phyloP scores from a whole-genome alignment of 495 filamentous ascomycete species.

The Cetradonia linearis region DNA sequence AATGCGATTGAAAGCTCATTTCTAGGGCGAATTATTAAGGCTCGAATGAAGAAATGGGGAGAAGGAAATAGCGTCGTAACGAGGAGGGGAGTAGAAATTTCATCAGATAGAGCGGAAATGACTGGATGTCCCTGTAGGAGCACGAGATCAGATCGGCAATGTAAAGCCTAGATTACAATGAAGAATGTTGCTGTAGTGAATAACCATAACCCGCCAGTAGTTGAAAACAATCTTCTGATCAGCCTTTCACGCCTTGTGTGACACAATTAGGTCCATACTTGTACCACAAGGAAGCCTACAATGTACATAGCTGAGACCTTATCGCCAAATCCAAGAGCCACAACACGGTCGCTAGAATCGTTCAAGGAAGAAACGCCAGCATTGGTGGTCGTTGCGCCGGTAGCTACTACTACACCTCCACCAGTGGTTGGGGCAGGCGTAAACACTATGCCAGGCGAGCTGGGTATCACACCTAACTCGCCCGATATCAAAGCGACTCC shows the following conservation, averaged over 20 bases:
- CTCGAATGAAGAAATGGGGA: constrained; percentile 17
- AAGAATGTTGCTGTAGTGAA: no score
- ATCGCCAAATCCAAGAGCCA: neutral
- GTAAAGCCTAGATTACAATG: no score
- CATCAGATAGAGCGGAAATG: no score
- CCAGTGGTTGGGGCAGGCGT: neutral
- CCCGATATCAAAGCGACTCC: neutral
- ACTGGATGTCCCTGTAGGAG: no score
- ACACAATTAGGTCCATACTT: neutral
- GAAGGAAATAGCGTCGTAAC: neutral
- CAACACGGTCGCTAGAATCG: neutral
- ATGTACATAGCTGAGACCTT: neutral
- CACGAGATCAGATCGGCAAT: no score
- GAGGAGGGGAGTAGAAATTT: neutral
- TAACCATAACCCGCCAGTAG: no score
- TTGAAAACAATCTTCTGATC: no score
- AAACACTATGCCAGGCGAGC: neutral
- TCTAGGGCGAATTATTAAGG: constrained; percentile 12
- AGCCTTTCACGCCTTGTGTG: neutral
- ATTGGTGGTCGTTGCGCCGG: neutral
- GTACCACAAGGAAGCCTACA: neutral
- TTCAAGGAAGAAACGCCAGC: neutral
- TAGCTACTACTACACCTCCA: neutral
- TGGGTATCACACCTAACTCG: neutral
- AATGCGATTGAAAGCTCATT: constrained; percentile 9